phyloP scores from a whole-genome alignment of 257 asterid species.

The Eucommia ulmoides region DNA sequence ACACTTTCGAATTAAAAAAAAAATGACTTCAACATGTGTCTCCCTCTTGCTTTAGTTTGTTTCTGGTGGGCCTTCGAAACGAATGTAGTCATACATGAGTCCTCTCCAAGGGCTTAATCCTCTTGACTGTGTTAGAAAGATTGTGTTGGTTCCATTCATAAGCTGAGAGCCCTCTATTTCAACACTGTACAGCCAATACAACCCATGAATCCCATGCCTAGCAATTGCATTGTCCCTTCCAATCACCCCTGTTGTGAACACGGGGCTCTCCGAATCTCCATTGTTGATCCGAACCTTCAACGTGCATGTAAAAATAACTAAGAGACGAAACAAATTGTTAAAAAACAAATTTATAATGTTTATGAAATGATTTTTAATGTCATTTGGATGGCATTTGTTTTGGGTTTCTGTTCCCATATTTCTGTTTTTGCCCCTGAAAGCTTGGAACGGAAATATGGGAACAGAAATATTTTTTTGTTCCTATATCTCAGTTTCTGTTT shows the following conservation, averaged over 20 bases:
- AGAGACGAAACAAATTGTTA: too few species aligned
- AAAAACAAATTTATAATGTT: too few species aligned
- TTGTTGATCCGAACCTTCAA: conserved; percentile 42
- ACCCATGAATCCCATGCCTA: conserved; percentile 81
- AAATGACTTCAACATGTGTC: too few species aligned
- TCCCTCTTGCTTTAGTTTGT: background rate
- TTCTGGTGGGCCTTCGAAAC: conserved; percentile 49
- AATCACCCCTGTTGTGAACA: conserved; percentile 41
- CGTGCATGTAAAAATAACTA: background rate
- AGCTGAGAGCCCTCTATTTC: conserved; percentile 31
- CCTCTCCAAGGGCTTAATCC: conserved; percentile 42
- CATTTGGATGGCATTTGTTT: too few species aligned
- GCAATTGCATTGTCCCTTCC: conserved; percentile 79
- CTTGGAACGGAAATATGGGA: too few species aligned
- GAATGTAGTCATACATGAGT: conserved; percentile 70
- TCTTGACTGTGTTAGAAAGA: conserved; percentile 46
- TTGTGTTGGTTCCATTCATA: conserved; percentile 17
- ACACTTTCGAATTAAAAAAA: too few species aligned
- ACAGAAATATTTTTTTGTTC: too few species aligned
- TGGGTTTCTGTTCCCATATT: too few species aligned
- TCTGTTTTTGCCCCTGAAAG: too few species aligned
- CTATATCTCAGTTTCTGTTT: too few species aligned
- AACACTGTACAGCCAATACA: conserved; percentile 42
- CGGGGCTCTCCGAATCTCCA: conserved; percentile 13
- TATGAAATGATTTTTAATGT: too few species aligned